A percentile compares a stretch with the other conserved stretches of the same genome.
Conservation (phyloP, 202 grass and related monocot species). For the Schoenoplectus triqueter region DNA sequence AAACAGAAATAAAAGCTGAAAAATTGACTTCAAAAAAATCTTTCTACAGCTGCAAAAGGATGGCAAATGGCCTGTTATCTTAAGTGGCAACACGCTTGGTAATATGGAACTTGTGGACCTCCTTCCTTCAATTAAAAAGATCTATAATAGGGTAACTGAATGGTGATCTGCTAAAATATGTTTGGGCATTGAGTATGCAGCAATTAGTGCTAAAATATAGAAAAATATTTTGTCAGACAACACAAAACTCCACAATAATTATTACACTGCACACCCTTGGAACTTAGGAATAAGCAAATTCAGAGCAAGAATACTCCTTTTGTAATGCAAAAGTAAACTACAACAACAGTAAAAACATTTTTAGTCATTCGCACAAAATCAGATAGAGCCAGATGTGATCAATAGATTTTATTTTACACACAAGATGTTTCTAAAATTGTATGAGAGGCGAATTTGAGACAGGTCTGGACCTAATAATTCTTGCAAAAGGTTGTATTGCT, state of each 20-base stretch:
- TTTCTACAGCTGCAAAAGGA: constrained; percentile 3
- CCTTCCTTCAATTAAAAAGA: no score
- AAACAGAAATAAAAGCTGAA: constrained; percentile 36
- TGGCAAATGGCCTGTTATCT: neutral
- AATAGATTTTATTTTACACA: constrained; percentile 7
- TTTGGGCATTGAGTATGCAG: neutral
- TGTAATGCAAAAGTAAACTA: constrained; percentile 1
- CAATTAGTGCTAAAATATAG: neutral
- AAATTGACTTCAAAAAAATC: neutral
- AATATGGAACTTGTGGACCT: neutral
- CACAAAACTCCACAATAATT: neutral
- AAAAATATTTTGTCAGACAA: neutral
- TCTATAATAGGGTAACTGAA: neutral
- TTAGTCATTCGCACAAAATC: neutral
- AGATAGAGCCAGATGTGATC: neutral
- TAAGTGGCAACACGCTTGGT: neutral
- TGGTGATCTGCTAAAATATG: neutral
- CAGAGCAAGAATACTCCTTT: constrained; percentile 8
- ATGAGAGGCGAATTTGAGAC: neutral
- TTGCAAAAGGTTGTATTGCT: neutral
- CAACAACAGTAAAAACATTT: neutral
- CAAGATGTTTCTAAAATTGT: neutral
- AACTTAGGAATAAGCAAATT: neutral
- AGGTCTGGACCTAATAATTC: neutral
- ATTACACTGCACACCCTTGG: neutral